Base-by-base conservation (phyloP, 2,329 filamentous ascomycete genomes). In the Zasmidium angulare region DNA sequence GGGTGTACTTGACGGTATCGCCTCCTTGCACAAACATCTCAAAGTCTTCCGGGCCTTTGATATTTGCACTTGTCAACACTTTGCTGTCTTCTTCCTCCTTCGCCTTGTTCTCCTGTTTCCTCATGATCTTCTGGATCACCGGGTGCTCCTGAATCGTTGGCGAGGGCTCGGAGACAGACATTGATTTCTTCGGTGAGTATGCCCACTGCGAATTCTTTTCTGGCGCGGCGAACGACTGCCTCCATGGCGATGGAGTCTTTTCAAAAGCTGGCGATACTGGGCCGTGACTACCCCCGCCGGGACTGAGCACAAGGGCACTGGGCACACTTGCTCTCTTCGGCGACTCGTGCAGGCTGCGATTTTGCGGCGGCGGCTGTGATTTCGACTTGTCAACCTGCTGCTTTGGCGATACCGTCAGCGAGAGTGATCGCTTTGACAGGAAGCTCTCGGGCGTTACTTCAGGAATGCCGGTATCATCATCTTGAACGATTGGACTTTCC, bases 1-100 rank as follows among this genome's bases (percentile, higher is more conserved):
- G 68, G 6, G 79, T 81, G 67, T 78, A 80, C 66, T 81, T 81
- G 21, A 81, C 77, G 3, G 79, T 81, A 24, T 81, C 79, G 48
- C 76, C 73, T 19, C 77, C 72, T 65, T 78, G 76, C 46, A 81
- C 74, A 46, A 81, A 73, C 46, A 75, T 74, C 55, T 82, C 79
- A 64, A 82, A 82, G 60, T 81, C 77, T 54, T 73, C 69, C 6
- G 72, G 71, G 10, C 70, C 71, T 23, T 66, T 67, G 47, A 72
- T 73, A 47, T 66, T 71, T 2, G 70, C 70, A 53, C 69, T 72
- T 9, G 69, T 73, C 23, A 72, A 55, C 10, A 63, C 62, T 21
- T 62, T 56, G n/a, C 60, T 56, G 12, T 54, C 56, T 10, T 54
- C 48, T 14, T 59, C 29, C 22, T 66, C 64, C n/a, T 29, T 61